Evolutionary conservation across 164 flowering plant species (phyloP).

Genomic region (Vitis cinerea): DNA sequence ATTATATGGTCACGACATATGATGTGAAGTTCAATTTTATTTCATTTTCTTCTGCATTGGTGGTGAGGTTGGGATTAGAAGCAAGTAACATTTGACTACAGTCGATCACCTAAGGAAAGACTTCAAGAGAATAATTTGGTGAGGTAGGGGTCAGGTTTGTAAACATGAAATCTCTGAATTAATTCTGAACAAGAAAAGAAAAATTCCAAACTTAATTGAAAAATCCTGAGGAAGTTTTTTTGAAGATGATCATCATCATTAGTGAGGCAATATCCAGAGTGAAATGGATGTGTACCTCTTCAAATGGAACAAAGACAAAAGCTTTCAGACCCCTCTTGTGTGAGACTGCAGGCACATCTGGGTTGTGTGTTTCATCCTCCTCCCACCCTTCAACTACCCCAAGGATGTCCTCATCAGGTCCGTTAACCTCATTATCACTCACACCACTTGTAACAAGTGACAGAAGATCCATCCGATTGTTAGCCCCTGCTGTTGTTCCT

Average conservation of each 20-base stretch:
- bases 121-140: no score
- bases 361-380: conserved; percentile 92
- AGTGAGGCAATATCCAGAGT: not conserved
- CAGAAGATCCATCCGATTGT: conserved; percentile 85
- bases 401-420: conserved; percentile 65
- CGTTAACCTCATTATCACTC: conserved; percentile 47
- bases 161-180: no score
- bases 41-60: no score
- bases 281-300: conserved; percentile 52
- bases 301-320: conserved; percentile 89
- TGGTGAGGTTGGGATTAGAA: no score
- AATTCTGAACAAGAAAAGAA: no score
- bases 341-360: conserved; percentile 91
- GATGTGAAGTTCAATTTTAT: no score
- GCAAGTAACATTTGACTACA: no score
- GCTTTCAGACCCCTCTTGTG: conserved; percentile 86
- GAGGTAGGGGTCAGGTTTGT: no score
- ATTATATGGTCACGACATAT: not conserved
- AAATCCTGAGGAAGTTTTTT: no score
- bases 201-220: no score
- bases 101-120: no score
- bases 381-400: conserved; percentile 80
- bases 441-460: conserved; percentile 91
- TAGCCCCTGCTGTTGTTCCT: conserved; percentile 85
- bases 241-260: no score